phyloP scores from a whole-genome alignment of 306 rosid species.

The Dryas drummondii region DNA sequence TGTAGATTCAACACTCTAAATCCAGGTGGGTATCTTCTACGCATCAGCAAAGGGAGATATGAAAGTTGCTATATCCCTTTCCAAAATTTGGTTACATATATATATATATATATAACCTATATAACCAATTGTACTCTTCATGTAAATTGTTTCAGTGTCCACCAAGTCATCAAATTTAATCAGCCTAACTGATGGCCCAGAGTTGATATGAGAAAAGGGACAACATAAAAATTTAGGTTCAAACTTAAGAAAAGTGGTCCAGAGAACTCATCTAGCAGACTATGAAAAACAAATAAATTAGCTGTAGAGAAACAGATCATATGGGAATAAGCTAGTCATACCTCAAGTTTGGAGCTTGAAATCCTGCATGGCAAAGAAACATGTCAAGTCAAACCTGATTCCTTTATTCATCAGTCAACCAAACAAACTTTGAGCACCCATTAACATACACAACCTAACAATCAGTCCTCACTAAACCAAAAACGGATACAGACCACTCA shows the following conservation, averaged over 20 bases:
- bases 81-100: not conserved
- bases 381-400: not conserved
- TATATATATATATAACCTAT: not conserved
- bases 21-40: not conserved
- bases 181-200: not conserved
- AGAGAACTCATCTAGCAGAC: not conserved
- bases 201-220: not conserved
- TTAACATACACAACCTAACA: not conserved
- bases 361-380: slow-evolving; percentile 47
- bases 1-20: not conserved
- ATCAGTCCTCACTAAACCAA: not conserved
- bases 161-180: not conserved
- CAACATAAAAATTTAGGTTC: no score
- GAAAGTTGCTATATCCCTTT: not conserved
- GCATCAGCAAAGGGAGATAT: not conserved
- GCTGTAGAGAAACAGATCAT: not conserved
- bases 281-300: not conserved
- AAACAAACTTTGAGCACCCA: not conserved
- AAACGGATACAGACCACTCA: not conserved
- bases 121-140: not conserved
- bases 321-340: slow-evolving; percentile 19
- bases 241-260: not conserved
- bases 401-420: not conserved
- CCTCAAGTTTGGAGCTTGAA: slow-evolving; percentile 82
- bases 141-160: not conserved